Percentiles rank a stretch among this genome's conserved stretches.
These are phyloP conservation scores for Dictyostelium citrinum DNA, from an alignment of 78 protist genomes.

Conservation along the genomic window DNA sequence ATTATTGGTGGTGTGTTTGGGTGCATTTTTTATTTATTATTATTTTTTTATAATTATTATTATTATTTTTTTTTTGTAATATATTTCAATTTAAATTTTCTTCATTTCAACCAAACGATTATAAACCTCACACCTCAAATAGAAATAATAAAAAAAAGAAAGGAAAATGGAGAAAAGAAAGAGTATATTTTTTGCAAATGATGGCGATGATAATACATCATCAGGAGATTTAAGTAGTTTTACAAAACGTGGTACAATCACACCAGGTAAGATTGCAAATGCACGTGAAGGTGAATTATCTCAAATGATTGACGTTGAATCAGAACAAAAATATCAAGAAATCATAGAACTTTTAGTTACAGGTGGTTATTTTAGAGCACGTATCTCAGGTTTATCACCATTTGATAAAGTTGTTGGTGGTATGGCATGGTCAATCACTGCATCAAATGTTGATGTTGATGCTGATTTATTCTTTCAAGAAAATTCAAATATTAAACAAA, in stretches of 20 bases:
- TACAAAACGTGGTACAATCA: constrained; percentile 54
- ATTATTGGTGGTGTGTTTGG: background rate
- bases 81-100: too few relatives aligned
- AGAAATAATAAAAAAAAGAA: background rate
- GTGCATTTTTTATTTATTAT: background rate
- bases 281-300: constrained; percentile 75
- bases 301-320: constrained; percentile 70
- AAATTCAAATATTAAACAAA: constrained; percentile 85
- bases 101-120: too few relatives aligned
- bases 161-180: constrained; percentile 7
- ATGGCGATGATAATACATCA: background rate
- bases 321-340: constrained; percentile 76
- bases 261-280: constrained; percentile 58
- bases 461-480: constrained; percentile 92
- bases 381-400: constrained; percentile 85
- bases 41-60: background rate
- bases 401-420: constrained; percentile 97
- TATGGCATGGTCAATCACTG: constrained; percentile 93
- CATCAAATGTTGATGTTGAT: constrained; percentile 88
- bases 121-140: too few relatives aligned
- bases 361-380: constrained; percentile 97
- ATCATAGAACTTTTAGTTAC: constrained; percentile 91
- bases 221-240: constrained; percentile 50
- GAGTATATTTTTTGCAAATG: constrained; percentile 58
- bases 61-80: background rate